Evolutionary conservation across 306 rosid species (phyloP).

Genomic region (Heteromeles arbutifolia): DNA sequence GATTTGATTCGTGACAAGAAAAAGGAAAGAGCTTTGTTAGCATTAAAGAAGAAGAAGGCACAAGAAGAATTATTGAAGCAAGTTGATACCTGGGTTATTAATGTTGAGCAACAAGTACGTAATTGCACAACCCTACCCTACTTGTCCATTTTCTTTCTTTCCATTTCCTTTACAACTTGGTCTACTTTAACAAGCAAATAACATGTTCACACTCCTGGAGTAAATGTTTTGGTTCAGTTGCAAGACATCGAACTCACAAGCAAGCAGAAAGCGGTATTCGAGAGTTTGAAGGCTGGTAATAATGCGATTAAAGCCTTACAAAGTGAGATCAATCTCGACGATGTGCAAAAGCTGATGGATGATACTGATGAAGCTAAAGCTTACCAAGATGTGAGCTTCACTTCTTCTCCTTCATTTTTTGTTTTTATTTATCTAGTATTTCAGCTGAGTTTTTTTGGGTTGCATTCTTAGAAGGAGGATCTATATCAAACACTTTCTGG

Average conservation of each 20-base stretch:
- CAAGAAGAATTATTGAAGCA: constrained; percentile 95
- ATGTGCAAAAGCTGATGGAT: constrained; percentile 91
- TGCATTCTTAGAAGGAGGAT: neutral
- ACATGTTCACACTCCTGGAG: neutral
- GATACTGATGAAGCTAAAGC: constrained; percentile 92
- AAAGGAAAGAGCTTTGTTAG: constrained; percentile 87
- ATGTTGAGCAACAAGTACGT: constrained; percentile 92
- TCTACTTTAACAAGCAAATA: neutral
- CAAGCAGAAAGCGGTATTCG: constrained; percentile 91
- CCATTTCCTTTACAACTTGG: neutral
- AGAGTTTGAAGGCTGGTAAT: constrained; percentile 85
- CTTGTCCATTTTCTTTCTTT: neutral
- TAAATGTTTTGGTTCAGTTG: constrained; percentile 47
- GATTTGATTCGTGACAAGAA: constrained; percentile 85
- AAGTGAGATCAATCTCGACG: constrained; percentile 88
- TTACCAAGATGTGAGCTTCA: constrained; percentile 86
- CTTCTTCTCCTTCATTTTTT: constrained; percentile 2
- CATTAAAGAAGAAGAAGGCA: constrained; percentile 77
- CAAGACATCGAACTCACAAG: constrained; percentile 91
- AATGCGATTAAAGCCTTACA: constrained; percentile 86
- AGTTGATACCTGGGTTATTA: constrained; percentile 89
- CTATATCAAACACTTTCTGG: neutral
- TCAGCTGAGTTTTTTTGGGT: neutral
- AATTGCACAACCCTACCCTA: neutral
- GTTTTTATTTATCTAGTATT: constrained; percentile 13